Evolutionary conservation across 345 rosid species (phyloP).

Genomic region (Brassica cretica): DNA sequence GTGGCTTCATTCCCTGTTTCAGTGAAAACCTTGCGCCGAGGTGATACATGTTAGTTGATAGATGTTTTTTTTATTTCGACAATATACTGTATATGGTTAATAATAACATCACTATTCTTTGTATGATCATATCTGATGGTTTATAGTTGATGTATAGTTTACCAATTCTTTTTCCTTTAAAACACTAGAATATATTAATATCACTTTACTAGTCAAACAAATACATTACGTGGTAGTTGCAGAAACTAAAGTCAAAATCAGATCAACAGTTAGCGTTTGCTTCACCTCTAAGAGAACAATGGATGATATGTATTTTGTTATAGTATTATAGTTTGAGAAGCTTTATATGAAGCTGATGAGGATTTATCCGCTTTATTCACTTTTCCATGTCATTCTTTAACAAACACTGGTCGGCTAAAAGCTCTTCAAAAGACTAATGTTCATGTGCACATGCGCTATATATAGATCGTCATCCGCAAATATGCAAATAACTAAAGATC

Average conservation of each 20-base stretch:
- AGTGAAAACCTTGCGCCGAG: too few species aligned
- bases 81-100: too few species aligned
- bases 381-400: constrained; percentile 37
- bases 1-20: too few species aligned
- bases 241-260: neutral
- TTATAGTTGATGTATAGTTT: too few species aligned
- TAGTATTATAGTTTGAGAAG: constrained; percentile 5
- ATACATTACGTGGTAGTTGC: neutral
- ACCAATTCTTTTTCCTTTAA: too few species aligned
- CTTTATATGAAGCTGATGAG: constrained; percentile 41
- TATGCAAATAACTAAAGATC: neutral
- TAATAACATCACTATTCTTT: too few species aligned
- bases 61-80: too few species aligned
- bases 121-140: too few species aligned
- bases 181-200: too few species aligned
- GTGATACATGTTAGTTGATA: too few species aligned
- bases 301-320: neutral
- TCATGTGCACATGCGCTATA: constrained; percentile 32
- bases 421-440: constrained; percentile 3
- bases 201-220: too few species aligned
- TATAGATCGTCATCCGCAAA: neutral
- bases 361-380: constrained; percentile 32
- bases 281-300: constrained; percentile 37
- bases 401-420: constrained; percentile 34
- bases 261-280: constrained; percentile 23